Percentiles rank a stretch among this genome's conserved stretches.
Conservation (phyloP, 2,329 filamentous ascomycete species). For the Clonostachys solani region DNA sequence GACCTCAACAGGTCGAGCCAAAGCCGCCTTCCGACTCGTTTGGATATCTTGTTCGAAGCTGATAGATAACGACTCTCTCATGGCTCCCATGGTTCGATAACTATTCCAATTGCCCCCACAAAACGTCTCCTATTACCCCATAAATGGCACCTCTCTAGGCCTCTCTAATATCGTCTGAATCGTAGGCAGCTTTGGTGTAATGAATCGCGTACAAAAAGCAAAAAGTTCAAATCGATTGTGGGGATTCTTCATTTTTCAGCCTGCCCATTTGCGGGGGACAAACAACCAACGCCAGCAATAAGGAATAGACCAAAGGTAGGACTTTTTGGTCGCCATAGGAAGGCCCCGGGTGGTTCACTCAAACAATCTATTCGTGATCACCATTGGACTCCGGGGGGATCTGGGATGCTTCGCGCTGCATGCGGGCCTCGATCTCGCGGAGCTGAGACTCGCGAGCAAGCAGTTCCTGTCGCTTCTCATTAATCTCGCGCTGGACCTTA, state of each 20-base stretch:
- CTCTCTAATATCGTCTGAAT: conserved; percentile 23
- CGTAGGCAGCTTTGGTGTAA: conserved; percentile 15
- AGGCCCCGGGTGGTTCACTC: conserved; percentile 18
- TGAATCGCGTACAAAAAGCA: conserved; percentile 24
- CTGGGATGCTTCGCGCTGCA: conserved; percentile 75
- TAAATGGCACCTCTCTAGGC: conserved; percentile 8
- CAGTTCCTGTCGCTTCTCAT: conserved; percentile 98
- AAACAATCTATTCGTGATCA: conserved; percentile 38
- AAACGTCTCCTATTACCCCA: no score
- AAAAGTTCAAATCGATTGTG: conserved; percentile 29
- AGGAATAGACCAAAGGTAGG: conserved; percentile 38
- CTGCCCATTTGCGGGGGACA: conserved; percentile 16
- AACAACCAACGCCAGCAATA: conserved; percentile 44
- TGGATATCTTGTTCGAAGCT: no score
- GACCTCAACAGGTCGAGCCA: neutral
- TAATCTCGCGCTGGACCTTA: conserved; percentile 99
- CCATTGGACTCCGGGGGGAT: conserved; percentile 47
- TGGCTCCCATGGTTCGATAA: conserved; percentile 1
- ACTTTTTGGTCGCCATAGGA: conserved; percentile 21
- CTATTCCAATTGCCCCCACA: no score
- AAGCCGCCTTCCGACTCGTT: neutral
- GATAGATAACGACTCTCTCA: neutral
- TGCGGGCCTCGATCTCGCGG: conserved; percentile 96
- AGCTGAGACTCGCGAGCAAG: conserved; percentile 96
- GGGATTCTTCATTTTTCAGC: conserved; percentile 28